A percentile compares a stretch with the other conserved stretches of the same genome.
phyloP scores from a whole-genome alignment of 139 green algal species.

The Picochlorum sp. region DNA sequence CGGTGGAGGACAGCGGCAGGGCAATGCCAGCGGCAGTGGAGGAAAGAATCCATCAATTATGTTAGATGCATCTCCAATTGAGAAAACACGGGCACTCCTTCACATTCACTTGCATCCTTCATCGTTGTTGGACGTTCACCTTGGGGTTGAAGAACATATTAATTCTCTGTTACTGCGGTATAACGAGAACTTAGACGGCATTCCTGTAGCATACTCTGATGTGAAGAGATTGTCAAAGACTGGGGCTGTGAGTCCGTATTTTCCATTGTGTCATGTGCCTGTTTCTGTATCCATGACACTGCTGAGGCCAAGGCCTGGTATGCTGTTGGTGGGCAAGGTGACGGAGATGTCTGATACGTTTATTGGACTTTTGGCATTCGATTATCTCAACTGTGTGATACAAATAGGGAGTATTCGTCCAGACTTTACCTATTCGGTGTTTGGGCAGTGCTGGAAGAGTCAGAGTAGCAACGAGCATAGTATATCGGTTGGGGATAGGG shows the following conservation, averaged over 20 bases:
- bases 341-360: conserved; percentile 53
- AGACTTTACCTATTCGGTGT: conserved; percentile 23
- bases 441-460: conserved; percentile 25
- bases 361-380: conserved; percentile 57
- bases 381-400: conserved; percentile 57
- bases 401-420: conserved; percentile 24
- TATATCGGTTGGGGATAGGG: conserved; percentile 17
- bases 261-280: conserved; percentile 39
- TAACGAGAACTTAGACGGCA: conserved; percentile 39
- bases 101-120: conserved; percentile 44
- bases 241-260: conserved; percentile 47
- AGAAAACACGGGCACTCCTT: conserved; percentile 10
- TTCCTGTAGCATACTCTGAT: conserved; percentile 37
- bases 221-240: conserved; percentile 19
- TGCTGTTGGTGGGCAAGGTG: conserved; percentile 41
- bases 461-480: conserved; percentile 5
- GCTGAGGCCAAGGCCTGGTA: conserved; percentile 32
- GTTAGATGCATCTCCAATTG: neutral
- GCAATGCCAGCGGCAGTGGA: too few relatives aligned
- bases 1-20: too few relatives aligned
- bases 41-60: too few relatives aligned
- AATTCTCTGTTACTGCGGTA: conserved; percentile 32
- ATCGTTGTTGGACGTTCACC: conserved; percentile 10
- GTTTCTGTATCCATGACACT: conserved; percentile 34
- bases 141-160: conserved; percentile 38